Base-by-base conservation (phyloP, 2,329 filamentous ascomycete genomes). In the Periconia sp. region DNA sequence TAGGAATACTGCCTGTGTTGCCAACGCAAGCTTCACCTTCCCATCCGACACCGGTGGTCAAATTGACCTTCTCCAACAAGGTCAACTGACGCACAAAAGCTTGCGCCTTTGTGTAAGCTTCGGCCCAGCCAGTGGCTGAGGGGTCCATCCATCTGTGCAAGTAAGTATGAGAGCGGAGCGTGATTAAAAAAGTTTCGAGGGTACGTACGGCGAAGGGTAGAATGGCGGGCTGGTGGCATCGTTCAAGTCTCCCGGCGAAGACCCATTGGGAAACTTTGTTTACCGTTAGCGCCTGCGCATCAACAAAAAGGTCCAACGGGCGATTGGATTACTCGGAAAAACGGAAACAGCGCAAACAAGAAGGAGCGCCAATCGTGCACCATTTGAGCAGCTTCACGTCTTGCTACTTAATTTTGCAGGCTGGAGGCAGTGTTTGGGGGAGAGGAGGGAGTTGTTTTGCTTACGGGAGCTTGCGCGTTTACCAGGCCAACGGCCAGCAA, bases 41-140 rank as follows among this genome's bases (percentile, higher is more conserved):
- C 73, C 76, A 93, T 84, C 92, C 92, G 59, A 89, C 84, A 72
- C 93, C 93, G 0, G 92, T 97, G 2, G 93, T 97, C 59, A 99
- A 73, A 73, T 97, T 97, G 74, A 97, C 91, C 78, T 96, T 97
- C 74, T 97, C 92, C 11, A 86, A 70, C 35, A 96, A 80, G 0
- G 91, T 96, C 75, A 96, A 76, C 70, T 92, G 86, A 10, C 88
- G 88, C 44, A 97, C 91, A 65, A 96, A 93, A 2, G 81, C 84
- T 61, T 84, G 85, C 1, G 92, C 92, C 72, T 89, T 87, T 18
- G 76, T 77, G 63, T 96, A 92, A 40, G 91, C 91, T 7, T 85
- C 82, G 50, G 83, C 81, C 92, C 92, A 96, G 43, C 68, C 70
- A 14, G 83, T 77, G 11, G 89, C 89, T 6, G 83, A 72, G 17